phyloP scores from a whole-genome alignment of 2,329 filamentous ascomycete species.

The Diaporthe sp. region DNA sequence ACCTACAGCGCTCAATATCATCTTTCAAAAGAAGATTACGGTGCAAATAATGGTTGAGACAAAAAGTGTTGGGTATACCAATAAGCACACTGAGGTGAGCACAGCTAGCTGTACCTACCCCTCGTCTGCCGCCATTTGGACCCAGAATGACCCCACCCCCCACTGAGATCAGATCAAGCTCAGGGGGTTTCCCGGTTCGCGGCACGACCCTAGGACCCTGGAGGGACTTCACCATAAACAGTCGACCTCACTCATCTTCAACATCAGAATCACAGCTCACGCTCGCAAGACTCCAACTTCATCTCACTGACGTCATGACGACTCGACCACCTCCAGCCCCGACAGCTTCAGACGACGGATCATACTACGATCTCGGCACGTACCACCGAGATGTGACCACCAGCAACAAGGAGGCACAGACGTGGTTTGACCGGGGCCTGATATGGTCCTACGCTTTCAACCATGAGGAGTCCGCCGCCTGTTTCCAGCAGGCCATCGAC shows the following conservation, averaged over 20 bases:
- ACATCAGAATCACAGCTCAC: not conserved
- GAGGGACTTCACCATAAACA: not conserved
- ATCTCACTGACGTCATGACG: not conserved
- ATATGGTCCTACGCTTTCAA: slow-evolving; percentile 83
- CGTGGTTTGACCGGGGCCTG: slow-evolving; percentile 81
- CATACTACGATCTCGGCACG: slow-evolving; percentile 74
- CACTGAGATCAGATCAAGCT: not conserved
- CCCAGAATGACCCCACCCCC: slow-evolving; percentile 13
- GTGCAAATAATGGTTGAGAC: not conserved
- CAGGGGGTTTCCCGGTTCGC: not conserved
- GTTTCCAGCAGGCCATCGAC: slow-evolving; percentile 72
- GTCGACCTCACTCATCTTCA: not conserved
- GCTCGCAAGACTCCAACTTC: not conserved
- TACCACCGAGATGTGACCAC: slow-evolving; percentile 70
- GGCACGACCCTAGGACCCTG: not conserved
- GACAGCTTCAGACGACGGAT: slow-evolving; percentile 39
- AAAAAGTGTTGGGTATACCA: not conserved
- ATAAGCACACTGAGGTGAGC: not conserved
- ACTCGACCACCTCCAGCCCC: slow-evolving; percentile 29
- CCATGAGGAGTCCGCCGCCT: slow-evolving; percentile 76
- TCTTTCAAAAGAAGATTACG: no score
- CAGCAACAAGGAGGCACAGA: slow-evolving; percentile 63
- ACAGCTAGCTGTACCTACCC: slow-evolving; percentile 1
- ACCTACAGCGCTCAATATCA: not conserved
- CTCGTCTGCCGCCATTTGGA: not conserved